A percentile compares a stretch with the other conserved stretches of the same genome.
Conservation (phyloP, 768 basidiomycete genomes). For the Holtermannia corniformis region DNA sequence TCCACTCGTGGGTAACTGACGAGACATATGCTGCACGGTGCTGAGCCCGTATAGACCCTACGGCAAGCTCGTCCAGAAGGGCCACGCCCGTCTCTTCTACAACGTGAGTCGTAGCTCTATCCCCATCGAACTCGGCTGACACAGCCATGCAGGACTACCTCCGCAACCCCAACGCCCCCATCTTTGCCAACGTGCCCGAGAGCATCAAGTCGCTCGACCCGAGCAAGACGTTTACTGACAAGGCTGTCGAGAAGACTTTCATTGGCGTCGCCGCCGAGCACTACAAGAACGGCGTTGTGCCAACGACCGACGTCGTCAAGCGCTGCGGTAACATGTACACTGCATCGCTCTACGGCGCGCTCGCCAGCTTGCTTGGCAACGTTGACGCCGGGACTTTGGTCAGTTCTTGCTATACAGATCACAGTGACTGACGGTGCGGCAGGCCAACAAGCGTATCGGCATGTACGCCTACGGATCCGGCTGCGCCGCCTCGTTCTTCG, state of each 20-base stretch:
- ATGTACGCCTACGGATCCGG: conserved; percentile 97
- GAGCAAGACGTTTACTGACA: conserved; percentile 76
- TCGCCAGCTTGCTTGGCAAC: conserved; percentile 71
- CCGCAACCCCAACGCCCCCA: conserved; percentile 57
- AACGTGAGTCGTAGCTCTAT: conserved; percentile 28
- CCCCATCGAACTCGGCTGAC: no score
- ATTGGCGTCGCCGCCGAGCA: conserved; percentile 63
- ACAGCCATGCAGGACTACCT: conserved; percentile 66
- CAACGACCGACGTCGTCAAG: conserved; percentile 74
- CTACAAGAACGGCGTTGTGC: conserved; percentile 66
- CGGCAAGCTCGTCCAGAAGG: conserved; percentile 98
- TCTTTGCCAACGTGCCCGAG: conserved; percentile 55
- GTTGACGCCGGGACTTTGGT: conserved; percentile 56
- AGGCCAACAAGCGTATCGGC: conserved; percentile 66
- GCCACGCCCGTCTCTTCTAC: conserved; percentile 68
- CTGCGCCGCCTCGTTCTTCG: conserved; percentile 90
- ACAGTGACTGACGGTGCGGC: conserved; percentile 1
- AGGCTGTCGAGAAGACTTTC: conserved; percentile 90
- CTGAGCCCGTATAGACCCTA: conserved; percentile 56
- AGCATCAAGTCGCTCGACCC: conserved; percentile 56
- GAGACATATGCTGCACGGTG: not conserved
- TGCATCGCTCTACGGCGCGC: conserved; percentile 85
- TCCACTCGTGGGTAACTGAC: conserved; percentile 52
- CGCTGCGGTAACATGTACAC: conserved; percentile 99
- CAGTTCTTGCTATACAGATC: conserved; percentile 1